Evolutionary conservation across 495 filamentous ascomycete genomes (phyloP).

Genomic region (Penicillium angulare): DNA sequence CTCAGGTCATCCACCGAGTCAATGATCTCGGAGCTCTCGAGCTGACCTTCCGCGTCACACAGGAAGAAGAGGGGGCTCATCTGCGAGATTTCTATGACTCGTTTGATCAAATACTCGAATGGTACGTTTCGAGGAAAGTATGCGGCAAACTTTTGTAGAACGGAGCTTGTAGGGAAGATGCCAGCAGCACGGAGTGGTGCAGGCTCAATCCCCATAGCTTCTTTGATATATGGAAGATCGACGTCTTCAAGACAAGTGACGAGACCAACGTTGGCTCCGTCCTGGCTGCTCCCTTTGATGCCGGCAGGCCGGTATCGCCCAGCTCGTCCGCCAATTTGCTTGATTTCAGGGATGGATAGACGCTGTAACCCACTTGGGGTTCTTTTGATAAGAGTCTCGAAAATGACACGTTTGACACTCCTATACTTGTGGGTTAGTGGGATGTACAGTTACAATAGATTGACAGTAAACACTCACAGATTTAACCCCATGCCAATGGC

Average conservation of each 20-base stretch:
- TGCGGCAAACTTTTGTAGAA: conserved; percentile 68
- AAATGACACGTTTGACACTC: conserved; percentile 87
- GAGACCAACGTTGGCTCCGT: conserved; percentile 54
- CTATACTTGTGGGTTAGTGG: conserved; percentile 32
- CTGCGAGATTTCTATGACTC: conserved; percentile 62
- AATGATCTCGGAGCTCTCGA: conserved; percentile 68
- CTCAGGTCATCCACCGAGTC: conserved; percentile 61
- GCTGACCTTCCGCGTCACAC: conserved; percentile 55
- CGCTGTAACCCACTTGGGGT: conserved; percentile 48
- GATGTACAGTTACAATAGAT: too few relatives aligned
- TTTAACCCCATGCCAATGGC: conserved; percentile 98
- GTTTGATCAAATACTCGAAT: conserved; percentile 72
- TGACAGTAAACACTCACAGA: conserved; percentile 48
- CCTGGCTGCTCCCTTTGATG: conserved; percentile 20
- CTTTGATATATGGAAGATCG: conserved; percentile 62
- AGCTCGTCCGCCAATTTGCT: conserved; percentile 93
- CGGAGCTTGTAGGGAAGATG: conserved; percentile 61
- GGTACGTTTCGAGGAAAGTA: conserved; percentile 77
- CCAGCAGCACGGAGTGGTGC: conserved; percentile 71
- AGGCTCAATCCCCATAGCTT: conserved; percentile 61
- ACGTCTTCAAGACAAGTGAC: conserved; percentile 75
- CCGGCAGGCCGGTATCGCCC: conserved; percentile 82
- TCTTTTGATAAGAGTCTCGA: conserved; percentile 72
- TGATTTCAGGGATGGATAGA: conserved; percentile 73
- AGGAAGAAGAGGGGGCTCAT: conserved; percentile 68